These are phyloP conservation scores for Sungouiella blattae DNA, from an alignment of 805 yeast genomes.

Conservation along the genomic window DNA sequence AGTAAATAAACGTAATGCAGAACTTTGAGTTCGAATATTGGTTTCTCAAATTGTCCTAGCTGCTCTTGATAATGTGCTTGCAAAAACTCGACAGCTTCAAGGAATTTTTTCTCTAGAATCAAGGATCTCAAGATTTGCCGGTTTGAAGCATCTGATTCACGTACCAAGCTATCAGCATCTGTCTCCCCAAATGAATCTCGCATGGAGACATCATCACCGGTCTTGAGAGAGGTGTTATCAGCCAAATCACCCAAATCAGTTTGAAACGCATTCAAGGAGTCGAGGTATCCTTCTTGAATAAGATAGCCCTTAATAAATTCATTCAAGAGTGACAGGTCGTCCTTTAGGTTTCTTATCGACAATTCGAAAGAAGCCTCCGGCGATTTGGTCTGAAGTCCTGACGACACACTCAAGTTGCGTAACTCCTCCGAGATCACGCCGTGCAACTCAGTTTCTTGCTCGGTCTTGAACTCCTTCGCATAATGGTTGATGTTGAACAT, in stretches of 20 bases:
- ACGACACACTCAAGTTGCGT: constrained; percentile 3
- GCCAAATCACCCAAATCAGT: constrained; percentile 26
- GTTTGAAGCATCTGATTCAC: not conserved
- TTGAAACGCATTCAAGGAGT: constrained; percentile 31
- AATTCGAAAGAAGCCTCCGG: constrained; percentile 13
- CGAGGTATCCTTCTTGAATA: constrained; percentile 36
- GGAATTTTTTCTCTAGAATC: constrained; percentile 6
- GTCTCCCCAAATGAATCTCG: constrained; percentile 1
- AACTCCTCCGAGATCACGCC: constrained; percentile 7
- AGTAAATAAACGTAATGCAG: constrained; percentile 22
- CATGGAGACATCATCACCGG: constrained; percentile 9
- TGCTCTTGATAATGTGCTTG: constrained; percentile 3
- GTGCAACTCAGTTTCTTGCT: constrained; percentile 5
- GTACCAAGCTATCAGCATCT: constrained; percentile 4
- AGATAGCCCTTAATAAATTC: constrained; percentile 36
- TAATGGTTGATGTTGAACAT: constrained; percentile 58
- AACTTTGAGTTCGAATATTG: constrained; percentile 25
- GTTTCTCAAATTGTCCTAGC: constrained; percentile 4
- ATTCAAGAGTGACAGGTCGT: constrained; percentile 27
- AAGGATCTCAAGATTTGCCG: constrained; percentile 5
- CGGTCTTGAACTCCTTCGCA: constrained; percentile 41
- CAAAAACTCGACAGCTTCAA: constrained; percentile 6
- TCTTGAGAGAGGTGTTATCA: constrained; percentile 7
- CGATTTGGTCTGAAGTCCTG: not conserved
- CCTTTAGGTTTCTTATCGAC: constrained; percentile 21